Base-by-base conservation (phyloP, 176 grass and related monocot genomes). In the Zoysia pacifica region DNA sequence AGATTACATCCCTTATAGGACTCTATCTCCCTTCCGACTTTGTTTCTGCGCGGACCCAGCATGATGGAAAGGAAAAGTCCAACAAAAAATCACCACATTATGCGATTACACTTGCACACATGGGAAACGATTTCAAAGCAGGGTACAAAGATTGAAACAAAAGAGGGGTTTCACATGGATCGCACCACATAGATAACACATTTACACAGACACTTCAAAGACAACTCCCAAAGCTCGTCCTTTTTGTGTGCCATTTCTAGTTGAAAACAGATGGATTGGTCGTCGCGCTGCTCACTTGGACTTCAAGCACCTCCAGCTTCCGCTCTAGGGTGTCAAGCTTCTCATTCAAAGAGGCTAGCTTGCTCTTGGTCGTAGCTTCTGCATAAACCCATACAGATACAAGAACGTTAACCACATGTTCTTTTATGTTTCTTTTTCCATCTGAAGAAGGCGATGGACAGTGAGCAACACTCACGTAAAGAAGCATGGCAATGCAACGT, bases 341-440 rank as follows among this genome's bases (percentile, higher is more conserved):
- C 67, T 98, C 90, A 51, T 94, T 98, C 82, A 98, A 28, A 5
- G 86, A 79, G 1, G 95, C 95, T 52, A 94, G 63, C 73, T 98
- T 98, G 81, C 95, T 91, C 92, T 98, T 98, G 0, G 95, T 98
- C 10, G 95, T 98, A 62, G 95, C 92, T 59, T 98, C 90, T 94
- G 83, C 46, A 79, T 19, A 4, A 66, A 47, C 10, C 6, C 18
- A 39, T 4, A 5, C 15, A 82, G 37, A 47, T 46, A 46, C 64
- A 7, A 15, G 58, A 62, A 36, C 4, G 51, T 15, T 16, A 53
- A 61, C 3, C 2, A 7, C n/a, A 28, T 15, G 1, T n/a, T 48
- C 12, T 2, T n/a, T 58, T 19, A 20, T 43, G 5, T 16, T 65
- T 15, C 14, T n/a, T 39, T 38, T 38, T 12, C 6, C 3, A 18